phyloP scores from a whole-genome alignment of 352 stramenopile species.

The Phytophthora capsici region DNA sequence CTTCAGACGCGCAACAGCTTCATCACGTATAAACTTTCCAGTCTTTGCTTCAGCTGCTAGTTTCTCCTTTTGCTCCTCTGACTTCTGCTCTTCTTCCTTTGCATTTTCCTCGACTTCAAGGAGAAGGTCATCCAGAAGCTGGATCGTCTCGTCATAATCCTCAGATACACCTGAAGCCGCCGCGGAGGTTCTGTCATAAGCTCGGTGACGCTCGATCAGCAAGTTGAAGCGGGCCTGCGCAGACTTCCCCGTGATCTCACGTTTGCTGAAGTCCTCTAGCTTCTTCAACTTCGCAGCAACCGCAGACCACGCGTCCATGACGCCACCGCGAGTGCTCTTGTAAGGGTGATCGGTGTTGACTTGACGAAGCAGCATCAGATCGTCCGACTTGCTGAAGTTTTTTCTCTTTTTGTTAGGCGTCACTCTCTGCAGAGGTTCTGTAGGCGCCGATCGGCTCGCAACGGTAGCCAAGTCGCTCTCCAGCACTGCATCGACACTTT shows the following conservation, averaged over 20 bases:
- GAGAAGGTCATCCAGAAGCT: constrained; percentile 3
- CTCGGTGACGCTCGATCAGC: constrained; percentile 1
- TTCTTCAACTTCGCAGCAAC: neutral
- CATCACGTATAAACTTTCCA: constrained; percentile 10
- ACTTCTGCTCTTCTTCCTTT: neutral
- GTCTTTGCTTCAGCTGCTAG: neutral
- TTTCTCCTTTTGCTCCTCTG: neutral
- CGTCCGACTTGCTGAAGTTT: constrained; percentile 5
- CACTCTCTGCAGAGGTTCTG: too few relatives aligned
- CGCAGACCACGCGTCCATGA: constrained; percentile 11
- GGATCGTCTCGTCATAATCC: neutral
- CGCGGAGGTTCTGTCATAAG: neutral
- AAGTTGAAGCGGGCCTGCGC: constrained; percentile 17
- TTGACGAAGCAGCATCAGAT: constrained; percentile 1
- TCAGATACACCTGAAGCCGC: neutral
- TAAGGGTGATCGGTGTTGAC: constrained; percentile 1
- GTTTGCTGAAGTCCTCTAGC: constrained; percentile 13
- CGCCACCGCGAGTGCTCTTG: neutral
- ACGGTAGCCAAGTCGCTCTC: too few relatives aligned
- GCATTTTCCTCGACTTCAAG: constrained; percentile 5
- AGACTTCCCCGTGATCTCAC: constrained; percentile 11
- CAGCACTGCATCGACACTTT: too few relatives aligned
- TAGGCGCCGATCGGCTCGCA: too few relatives aligned
- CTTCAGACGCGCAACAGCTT: constrained; percentile 4
- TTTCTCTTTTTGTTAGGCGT: too few relatives aligned